Conservation (phyloP, 164 flowering plant genomes). For the Aristolochia fimbriata region DNA sequence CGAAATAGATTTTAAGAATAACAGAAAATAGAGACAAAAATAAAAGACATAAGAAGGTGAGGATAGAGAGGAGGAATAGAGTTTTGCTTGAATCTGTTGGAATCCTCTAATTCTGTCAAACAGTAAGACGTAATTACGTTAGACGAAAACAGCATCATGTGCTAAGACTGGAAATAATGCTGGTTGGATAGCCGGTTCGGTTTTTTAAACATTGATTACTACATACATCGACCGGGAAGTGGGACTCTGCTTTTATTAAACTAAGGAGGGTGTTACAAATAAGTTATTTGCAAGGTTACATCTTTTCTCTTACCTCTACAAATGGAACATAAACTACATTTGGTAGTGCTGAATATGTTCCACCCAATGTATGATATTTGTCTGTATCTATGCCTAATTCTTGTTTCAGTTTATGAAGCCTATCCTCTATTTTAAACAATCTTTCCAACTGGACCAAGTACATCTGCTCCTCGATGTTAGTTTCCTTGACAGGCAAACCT, state of each 20-base stretch:
- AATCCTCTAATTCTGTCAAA: too few species aligned
- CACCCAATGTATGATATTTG: constrained; percentile 12
- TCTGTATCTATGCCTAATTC: constrained; percentile 13
- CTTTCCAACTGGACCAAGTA: constrained; percentile 52
- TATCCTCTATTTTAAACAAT: constrained; percentile 36
- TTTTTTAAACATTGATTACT: too few species aligned
- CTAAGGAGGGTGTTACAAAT: not conserved
- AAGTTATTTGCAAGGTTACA: constrained; percentile 11
- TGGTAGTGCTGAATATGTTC: constrained; percentile 10
- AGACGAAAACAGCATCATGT: too few species aligned
- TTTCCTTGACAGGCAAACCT: constrained; percentile 1
- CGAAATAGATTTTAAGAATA: too few species aligned
- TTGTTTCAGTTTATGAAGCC: constrained; percentile 37
- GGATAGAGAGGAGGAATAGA: too few species aligned
- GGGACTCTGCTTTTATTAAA: not conserved
- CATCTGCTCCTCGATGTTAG: constrained; percentile 21
- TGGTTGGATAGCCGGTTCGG: too few species aligned
- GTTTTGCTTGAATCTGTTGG: too few species aligned
- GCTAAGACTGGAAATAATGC: too few species aligned
- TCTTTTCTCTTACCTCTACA: constrained; percentile 64
- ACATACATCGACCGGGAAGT: too few species aligned
- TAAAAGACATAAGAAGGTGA: too few species aligned
- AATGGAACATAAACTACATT: constrained; percentile 55
- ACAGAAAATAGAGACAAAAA: too few species aligned
- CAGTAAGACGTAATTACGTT: too few species aligned